Conservation (phyloP, 768 basidiomycete genomes). For the Suillus fuscotomentosus region DNA sequence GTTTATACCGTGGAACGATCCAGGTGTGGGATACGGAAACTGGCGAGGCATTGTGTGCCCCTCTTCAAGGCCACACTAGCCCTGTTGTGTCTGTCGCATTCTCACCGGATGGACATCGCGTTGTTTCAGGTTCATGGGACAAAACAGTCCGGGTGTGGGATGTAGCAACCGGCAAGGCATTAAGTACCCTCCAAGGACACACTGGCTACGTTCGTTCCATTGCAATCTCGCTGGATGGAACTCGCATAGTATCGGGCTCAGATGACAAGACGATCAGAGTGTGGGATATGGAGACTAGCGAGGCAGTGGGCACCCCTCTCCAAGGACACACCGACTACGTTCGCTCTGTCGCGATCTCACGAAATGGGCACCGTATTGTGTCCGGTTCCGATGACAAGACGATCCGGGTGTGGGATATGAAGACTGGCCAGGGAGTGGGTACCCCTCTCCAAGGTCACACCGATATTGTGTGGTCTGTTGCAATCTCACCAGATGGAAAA, state of each 20-base stretch:
- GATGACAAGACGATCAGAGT: no score
- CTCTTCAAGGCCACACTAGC: neutral
- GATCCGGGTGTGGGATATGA: neutral
- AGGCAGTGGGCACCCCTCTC: neutral
- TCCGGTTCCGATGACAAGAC: slow-evolving; percentile 3
- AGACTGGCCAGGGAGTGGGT: neutral
- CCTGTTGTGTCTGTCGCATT: fast-evolving
- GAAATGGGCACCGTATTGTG: neutral
- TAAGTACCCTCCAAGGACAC: neutral
- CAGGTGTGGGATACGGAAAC: no score
- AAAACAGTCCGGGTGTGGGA: neutral
- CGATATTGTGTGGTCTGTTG: neutral
- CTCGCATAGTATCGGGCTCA: no score
- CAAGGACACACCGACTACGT: neutral
- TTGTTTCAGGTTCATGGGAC: neutral
- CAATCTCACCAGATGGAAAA: neutral
- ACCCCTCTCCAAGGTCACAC: neutral
- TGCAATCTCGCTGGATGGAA: neutral
- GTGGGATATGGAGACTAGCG: neutral
- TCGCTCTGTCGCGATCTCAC: neutral
- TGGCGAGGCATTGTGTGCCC: no score
- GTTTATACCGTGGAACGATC: fast-evolving
- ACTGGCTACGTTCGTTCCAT: neutral
- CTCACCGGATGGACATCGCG: neutral
- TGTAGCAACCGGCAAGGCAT: neutral